Evolutionary conservation across 345 rosid genomes (phyloP), one percentile per base, ranked within the genome.

Genomic region (Anastatica hierochuntica): DNA sequence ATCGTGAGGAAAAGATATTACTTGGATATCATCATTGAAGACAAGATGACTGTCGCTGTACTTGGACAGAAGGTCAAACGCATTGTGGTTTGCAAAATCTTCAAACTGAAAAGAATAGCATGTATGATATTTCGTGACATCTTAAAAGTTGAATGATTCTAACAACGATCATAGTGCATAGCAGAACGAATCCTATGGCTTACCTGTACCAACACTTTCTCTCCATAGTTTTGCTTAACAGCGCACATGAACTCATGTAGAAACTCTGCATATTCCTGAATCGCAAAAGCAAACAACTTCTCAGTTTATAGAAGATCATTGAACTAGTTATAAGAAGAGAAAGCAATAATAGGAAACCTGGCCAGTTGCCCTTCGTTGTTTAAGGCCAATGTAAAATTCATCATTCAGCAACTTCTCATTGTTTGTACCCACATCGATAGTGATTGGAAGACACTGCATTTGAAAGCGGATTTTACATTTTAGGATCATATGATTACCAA

Each of bases 81-180:
- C 98, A 53, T 92, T 92, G 81, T 88, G 98, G 70, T 92, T 92
- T 65, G 97, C 98, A 69, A 92, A 92, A 77, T 92, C 98, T 75
- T 92, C 98, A 51, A 92, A 92, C 98, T 92, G 78, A 24, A 67
- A 74, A 76, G 56, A 68, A 41, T 16, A 54, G 20, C 14, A 40
- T 23, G 36, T 21, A 51, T 43, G 8, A 13, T 16, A 12, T 54
- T 30, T 5, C 4, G 0, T 15, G 10, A 49, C 47, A 58, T 36
- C 43, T 49, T 29, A 24, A 26, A 0, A 13, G 24, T 16, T 3
- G 14, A 50, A 17, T 34, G 33, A 38, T 12, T 24, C 47, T 8
- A 35, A 43, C 42, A 59, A 43, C 9, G 12, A 9, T 19, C 21
- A 8, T 29, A 29, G 11, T 18, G 36, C 16, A 3, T 47, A 29